Conservation (phyloP, 768 basidiomycete genomes). For the Cytidiella melzeri region DNA sequence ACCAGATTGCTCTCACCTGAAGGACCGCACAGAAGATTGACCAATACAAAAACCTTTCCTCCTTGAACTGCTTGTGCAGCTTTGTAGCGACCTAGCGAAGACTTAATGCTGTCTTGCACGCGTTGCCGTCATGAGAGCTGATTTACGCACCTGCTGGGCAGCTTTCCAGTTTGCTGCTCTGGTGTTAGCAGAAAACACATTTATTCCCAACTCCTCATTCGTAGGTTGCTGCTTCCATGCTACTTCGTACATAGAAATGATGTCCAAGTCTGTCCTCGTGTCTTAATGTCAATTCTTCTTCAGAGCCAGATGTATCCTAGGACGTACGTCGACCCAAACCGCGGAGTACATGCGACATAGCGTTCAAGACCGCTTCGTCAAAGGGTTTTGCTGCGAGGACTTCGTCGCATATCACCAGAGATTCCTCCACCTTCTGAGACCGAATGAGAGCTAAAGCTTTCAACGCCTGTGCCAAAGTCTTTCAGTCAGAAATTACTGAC, state of each 20-base stretch:
- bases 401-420: conserved; percentile 72
- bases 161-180: conserved; percentile 80
- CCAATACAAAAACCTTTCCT: conserved; percentile 81
- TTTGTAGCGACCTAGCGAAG: conserved; percentile 60
- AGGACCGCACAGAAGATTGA: conserved; percentile 72
- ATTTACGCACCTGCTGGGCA: conserved; percentile 63
- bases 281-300: conserved; percentile 2
- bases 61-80: conserved; percentile 80
- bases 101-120: not conserved
- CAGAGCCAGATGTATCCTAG: not conserved
- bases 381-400: conserved; percentile 67
- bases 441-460: conserved; percentile 83
- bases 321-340: conserved; percentile 63
- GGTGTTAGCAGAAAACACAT: conserved; percentile 82
- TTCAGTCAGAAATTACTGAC: not conserved
- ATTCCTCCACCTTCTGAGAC: conserved; percentile 81
- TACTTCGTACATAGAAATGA: conserved; percentile 80
- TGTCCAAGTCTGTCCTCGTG: conserved; percentile 58
- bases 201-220: conserved; percentile 79
- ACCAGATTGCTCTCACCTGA: too few species aligned
- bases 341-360: conserved; percentile 80
- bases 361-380: conserved; percentile 66
- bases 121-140: not conserved
- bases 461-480: conserved; percentile 45
- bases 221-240: conserved; percentile 75